A percentile compares a stretch with the other conserved stretches of the same genome.
phyloP scores from a whole-genome alignment of 805 yeast genomes.

The Pichia membranifaciens region DNA sequence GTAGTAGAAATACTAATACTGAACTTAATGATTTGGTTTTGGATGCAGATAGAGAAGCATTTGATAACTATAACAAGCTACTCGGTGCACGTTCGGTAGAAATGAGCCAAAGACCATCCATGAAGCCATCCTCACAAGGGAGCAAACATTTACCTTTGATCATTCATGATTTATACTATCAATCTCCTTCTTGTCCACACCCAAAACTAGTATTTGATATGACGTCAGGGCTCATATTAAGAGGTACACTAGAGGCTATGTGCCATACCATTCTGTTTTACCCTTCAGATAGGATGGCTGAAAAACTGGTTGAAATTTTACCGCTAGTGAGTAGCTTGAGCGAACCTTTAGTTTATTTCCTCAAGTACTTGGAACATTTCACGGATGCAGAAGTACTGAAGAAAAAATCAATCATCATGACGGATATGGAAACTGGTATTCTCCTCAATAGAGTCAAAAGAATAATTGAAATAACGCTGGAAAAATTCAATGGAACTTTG shows the following conservation, averaged over 20 bases:
- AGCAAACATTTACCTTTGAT: constrained; percentile 5
- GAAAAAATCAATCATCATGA: background rate
- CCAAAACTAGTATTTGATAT: constrained; percentile 52
- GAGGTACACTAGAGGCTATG: constrained; percentile 64
- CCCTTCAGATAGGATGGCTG: constrained; percentile 33
- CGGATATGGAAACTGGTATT: constrained; percentile 11
- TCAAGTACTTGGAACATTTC: constrained; percentile 17
- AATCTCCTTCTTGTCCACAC: constrained; percentile 48
- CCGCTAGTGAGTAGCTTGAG: constrained; percentile 50
- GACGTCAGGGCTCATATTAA: constrained; percentile 37
- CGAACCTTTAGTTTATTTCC: constrained; percentile 39
- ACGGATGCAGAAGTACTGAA: constrained; percentile 3
- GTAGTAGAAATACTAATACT: too few species aligned
- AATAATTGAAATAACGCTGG: constrained; percentile 26
- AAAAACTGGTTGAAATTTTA: constrained; percentile 42
- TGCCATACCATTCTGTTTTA: constrained; percentile 68
- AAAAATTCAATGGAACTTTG: constrained; percentile 62
- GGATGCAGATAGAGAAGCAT: background rate
- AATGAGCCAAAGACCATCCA: background rate
- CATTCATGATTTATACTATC: constrained; percentile 9
- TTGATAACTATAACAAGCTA: background rate
- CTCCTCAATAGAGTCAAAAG: constrained; percentile 10
- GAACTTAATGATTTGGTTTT: too few species aligned
- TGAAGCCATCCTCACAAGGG: background rate
- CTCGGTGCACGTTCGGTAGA: background rate